Evolutionary conservation across 108 stramenopile species (phyloP).

Genomic region (Aurantiochytrium sp.): DNA sequence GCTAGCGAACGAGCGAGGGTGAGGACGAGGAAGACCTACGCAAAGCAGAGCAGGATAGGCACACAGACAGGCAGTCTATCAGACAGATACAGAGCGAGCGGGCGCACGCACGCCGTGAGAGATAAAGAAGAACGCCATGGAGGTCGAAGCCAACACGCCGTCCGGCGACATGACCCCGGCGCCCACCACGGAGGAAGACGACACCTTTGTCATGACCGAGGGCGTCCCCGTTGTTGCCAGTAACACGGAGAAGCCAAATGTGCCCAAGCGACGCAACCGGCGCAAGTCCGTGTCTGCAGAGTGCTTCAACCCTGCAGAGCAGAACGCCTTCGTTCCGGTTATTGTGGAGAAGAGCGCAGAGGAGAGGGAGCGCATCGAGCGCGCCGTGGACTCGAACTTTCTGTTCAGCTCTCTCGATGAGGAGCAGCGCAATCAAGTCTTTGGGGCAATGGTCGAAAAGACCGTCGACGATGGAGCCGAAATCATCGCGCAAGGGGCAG

Average conservation of each 20-base stretch:
- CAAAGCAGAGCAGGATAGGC: too few relatives aligned
- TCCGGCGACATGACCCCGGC: too few relatives aligned
- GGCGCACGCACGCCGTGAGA: too few relatives aligned
- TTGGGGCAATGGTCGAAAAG: slow-evolving; percentile 61
- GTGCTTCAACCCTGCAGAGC: not conserved
- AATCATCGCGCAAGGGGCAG: slow-evolving; percentile 56
- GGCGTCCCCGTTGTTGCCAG: not conserved
- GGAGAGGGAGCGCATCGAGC: not conserved
- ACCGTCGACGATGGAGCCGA: slow-evolving; percentile 27
- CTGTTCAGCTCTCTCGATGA: slow-evolving; percentile 56
- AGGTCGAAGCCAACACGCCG: too few relatives aligned
- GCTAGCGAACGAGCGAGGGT: too few relatives aligned
- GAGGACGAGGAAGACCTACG: too few relatives aligned
- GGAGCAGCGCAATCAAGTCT: slow-evolving; percentile 43
- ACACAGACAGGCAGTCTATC: too few relatives aligned
- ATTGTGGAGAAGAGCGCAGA: not conserved
- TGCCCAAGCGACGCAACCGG: not conserved
- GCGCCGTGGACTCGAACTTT: not conserved
- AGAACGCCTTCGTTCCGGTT: not conserved
- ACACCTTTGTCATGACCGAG: not conserved
- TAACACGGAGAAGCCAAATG: not conserved
- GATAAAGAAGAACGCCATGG: too few relatives aligned
- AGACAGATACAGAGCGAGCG: too few relatives aligned
- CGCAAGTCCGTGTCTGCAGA: not conserved
- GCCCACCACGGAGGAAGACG: too few relatives aligned